A percentile compares a stretch with the other conserved stretches of the same genome.
These are phyloP conservation scores for Botrytis fragariae DNA, from an alignment of 2,329 filamentous ascomycete species.

Conservation along the genomic window DNA sequence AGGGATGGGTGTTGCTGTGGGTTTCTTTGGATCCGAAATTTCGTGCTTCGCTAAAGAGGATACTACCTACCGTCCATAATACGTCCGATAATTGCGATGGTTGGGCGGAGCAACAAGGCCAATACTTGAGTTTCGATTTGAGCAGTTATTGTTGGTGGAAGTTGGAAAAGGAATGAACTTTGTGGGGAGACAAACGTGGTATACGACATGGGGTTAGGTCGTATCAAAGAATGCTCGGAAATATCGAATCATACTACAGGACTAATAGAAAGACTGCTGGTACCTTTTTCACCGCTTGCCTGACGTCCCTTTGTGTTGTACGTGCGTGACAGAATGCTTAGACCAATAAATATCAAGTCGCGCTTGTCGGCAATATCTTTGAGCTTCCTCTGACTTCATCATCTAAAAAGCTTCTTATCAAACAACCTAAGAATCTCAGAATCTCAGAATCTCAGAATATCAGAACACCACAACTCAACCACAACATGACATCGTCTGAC, in stretches of 20 bases:
- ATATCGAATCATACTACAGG: slow-evolving; percentile 19
- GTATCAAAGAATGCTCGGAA: slow-evolving; percentile 19
- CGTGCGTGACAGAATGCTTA: slow-evolving; percentile 23
- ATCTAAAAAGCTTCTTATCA: slow-evolving; percentile 19
- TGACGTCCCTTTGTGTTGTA: slow-evolving; percentile 21
- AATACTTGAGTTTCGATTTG: neutral
- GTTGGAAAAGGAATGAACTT: neutral
- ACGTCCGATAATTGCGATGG: neutral
- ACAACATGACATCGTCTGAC: slow-evolving; percentile 48
- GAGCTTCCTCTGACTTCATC: slow-evolving; percentile 29
- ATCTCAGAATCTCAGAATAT: slow-evolving; percentile 26
- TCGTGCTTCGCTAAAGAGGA: neutral
- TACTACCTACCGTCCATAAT: neutral
- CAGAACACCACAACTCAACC: slow-evolving; percentile 23
- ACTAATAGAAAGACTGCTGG: slow-evolving; percentile 18
- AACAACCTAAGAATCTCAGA: slow-evolving; percentile 14
- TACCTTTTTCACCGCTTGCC: slow-evolving; percentile 12
- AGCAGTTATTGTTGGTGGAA: slow-evolving; percentile 3
- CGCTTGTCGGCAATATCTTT: slow-evolving; percentile 30
- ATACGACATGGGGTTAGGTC: slow-evolving; percentile 5
- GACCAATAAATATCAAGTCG: slow-evolving; percentile 23
- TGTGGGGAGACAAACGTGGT: slow-evolving; percentile 10
- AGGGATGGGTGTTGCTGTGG: neutral
- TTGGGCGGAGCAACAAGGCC: neutral
- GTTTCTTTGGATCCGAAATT: neutral